Percentiles rank a stretch among this genome's conserved stretches.
Conservation (phyloP, 1,284 basidiomycete genomes). For the Cryptococcus jaspeensis region DNA sequence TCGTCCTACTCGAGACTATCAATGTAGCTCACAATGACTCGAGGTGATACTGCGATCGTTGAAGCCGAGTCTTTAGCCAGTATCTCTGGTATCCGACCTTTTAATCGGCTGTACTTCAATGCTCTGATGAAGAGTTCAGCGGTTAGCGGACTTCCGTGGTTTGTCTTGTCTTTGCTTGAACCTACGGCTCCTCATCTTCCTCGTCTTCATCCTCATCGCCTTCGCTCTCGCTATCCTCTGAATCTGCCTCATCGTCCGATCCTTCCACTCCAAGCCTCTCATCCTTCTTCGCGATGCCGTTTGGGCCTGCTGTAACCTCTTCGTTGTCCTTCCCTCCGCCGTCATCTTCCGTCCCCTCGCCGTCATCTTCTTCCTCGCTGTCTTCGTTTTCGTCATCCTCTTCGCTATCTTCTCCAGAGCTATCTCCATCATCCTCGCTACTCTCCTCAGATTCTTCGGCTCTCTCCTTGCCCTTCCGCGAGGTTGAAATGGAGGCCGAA, state of each 20-base stretch:
- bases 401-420: not conserved
- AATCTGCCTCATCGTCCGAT: constrained; percentile 30
- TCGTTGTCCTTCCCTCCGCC: constrained; percentile 59
- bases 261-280: constrained; percentile 16
- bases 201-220: constrained; percentile 37
- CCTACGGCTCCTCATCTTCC: constrained; percentile 50
- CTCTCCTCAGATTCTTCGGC: not conserved
- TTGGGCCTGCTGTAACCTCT: not conserved
- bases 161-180: not conserved
- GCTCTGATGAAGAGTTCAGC: constrained; percentile 49
- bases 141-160: not conserved
- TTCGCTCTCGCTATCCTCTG: constrained; percentile 44
- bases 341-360: constrained; percentile 61
- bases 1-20: not conserved
- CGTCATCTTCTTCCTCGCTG: constrained; percentile 39
- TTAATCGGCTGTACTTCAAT: constrained; percentile 84
- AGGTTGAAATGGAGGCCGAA: not conserved
- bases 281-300: not conserved
- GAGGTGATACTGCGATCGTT: constrained; percentile 72
- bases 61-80: constrained; percentile 86
- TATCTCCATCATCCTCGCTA: not conserved
- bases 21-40: constrained; percentile 62
- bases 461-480: constrained; percentile 3
- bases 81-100: constrained; percentile 72
- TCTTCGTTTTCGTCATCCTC: constrained; percentile 14